phyloP scores from a whole-genome alignment of 352 stramenopile genomes.

The Phytophthora multivora region DNA sequence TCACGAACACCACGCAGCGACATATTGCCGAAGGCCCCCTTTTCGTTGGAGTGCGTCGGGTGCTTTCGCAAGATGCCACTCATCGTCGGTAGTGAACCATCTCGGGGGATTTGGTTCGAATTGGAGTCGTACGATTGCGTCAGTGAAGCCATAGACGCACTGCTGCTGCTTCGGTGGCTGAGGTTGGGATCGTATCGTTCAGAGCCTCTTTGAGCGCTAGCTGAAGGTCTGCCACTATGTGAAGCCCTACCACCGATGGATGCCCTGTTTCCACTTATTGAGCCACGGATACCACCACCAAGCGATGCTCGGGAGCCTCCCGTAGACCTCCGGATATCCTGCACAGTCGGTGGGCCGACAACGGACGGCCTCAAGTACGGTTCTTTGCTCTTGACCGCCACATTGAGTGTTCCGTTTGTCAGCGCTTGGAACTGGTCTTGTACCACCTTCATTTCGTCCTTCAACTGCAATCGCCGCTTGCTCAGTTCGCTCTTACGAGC shows the following conservation, averaged over 20 bases:
- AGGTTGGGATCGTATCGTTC: conserved; percentile 37
- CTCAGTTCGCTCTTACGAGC: conserved; percentile 52
- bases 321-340: conserved; percentile 28
- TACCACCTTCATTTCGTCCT: conserved; percentile 75
- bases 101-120: conserved; percentile 41
- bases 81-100: conserved; percentile 44
- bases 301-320: conserved; percentile 43
- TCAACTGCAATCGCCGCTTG: conserved; percentile 60
- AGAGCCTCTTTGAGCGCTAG: conserved; percentile 26
- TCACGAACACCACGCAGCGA: conserved; percentile 74
- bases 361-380: conserved; percentile 42
- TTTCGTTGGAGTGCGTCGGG: conserved; percentile 80
- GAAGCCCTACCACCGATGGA: conserved; percentile 26
- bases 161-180: conserved; percentile 54
- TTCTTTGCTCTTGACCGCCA: conserved; percentile 27
- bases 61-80: conserved; percentile 75
- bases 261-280: conserved; percentile 21
- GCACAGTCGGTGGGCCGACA: conserved; percentile 24
- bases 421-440: conserved; percentile 60
- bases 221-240: conserved; percentile 8
- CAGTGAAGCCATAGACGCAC: conserved; percentile 56
- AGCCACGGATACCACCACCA: conserved; percentile 27
- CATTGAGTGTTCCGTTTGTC: conserved; percentile 42
- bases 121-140: conserved; percentile 62
- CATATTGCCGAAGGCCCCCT: conserved; percentile 79